phyloP scores from a whole-genome alignment of 1,139 yeast species.

The Diutina mesorugosa region DNA sequence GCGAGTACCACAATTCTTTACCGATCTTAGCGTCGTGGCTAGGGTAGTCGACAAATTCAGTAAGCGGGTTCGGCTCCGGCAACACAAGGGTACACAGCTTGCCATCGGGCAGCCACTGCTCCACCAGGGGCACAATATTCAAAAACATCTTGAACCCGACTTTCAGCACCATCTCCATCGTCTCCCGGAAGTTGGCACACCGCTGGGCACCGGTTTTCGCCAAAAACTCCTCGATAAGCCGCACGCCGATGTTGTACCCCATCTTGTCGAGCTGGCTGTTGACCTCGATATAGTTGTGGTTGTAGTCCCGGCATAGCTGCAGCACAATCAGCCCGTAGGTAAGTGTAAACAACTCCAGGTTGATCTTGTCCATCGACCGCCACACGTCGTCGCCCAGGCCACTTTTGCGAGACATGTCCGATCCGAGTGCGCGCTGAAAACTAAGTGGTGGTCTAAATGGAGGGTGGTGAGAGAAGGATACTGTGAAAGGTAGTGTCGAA shows the following conservation, averaged over 20 bases:
- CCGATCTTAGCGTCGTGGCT: conserved; percentile 50
- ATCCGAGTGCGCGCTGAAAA: neutral
- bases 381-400: neutral
- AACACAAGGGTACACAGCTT: conserved; percentile 63
- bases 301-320: conserved; percentile 79
- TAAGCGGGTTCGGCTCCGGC: conserved; percentile 70
- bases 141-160: conserved; percentile 85
- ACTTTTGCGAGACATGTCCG: neutral
- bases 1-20: conserved; percentile 83
- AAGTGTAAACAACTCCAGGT: conserved; percentile 81
- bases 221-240: conserved; percentile 85
- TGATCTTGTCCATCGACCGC: conserved; percentile 11
- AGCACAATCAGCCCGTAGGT: conserved; percentile 93
- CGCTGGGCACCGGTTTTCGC: conserved; percentile 79
- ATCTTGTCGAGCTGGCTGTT: conserved; percentile 76
- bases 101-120: conserved; percentile 68
- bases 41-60: conserved; percentile 92
- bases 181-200: conserved; percentile 69
- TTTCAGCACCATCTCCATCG: conserved; percentile 76
- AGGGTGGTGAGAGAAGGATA: too few species aligned
- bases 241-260: conserved; percentile 92
- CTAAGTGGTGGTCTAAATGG: neutral
- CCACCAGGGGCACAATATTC: conserved; percentile 64
- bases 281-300: conserved; percentile 64
- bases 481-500: too few species aligned